phyloP scores from a whole-genome alignment of 192 early-diverging fungal genomes.

The Gaertneriomyces sp. region DNA sequence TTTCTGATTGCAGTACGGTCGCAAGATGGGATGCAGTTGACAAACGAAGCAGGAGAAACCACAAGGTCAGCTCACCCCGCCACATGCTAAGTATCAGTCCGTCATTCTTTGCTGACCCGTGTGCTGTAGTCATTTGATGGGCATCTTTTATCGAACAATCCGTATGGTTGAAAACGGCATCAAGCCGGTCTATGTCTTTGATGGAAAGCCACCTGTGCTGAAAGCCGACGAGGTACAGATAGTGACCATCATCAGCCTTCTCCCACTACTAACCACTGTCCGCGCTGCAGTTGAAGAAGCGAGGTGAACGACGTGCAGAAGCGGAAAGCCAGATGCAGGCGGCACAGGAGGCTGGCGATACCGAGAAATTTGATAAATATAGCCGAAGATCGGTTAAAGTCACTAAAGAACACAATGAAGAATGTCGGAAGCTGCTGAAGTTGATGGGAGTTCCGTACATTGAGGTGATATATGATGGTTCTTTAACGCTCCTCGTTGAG shows the following conservation, averaged over 20 bases:
- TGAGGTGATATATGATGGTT: conserved; percentile 47
- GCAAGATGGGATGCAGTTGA: conserved; percentile 83
- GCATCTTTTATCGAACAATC: conserved; percentile 93
- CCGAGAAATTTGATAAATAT: conserved; percentile 82
- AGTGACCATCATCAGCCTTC: not conserved
- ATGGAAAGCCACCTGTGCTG: conserved; percentile 91
- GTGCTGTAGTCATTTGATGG: conserved; percentile 76
- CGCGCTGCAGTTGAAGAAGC: conserved; percentile 41
- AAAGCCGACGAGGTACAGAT: conserved; percentile 79
- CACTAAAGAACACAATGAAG: conserved; percentile 88
- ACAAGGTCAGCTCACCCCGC: conserved; percentile 60
- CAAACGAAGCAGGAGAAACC: conserved; percentile 84
- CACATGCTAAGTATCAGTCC: not conserved
- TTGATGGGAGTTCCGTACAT: conserved; percentile 93
- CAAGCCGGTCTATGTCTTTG: conserved; percentile 96
- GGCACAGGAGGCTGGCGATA: conserved; percentile 56
- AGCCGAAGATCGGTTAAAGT: conserved; percentile 84
- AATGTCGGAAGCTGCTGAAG: conserved; percentile 81
- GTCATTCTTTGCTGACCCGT: conserved; percentile 35
- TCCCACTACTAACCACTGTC: not conserved
- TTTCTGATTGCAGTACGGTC: conserved; percentile 94
- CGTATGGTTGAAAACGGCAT: conserved; percentile 96
- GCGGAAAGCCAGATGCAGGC: conserved; percentile 44
- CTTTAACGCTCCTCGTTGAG: not conserved
- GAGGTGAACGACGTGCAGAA: conserved; percentile 44